Evolutionary conservation across 495 filamentous ascomycete species (phyloP).

Genomic region (Pseudotulostoma volvatum): DNA sequence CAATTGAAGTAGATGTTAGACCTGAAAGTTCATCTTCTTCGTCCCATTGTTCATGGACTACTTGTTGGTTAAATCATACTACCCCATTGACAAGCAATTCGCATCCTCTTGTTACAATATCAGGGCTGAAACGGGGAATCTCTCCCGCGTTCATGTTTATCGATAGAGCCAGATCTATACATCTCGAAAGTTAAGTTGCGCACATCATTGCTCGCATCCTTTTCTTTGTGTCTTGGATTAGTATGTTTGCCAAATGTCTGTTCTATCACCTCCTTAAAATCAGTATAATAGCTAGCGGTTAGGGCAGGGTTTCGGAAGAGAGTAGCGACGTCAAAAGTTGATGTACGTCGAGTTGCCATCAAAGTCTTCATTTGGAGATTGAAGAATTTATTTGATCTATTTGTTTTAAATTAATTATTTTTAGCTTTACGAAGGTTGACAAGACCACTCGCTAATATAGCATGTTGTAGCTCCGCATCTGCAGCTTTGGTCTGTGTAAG

Average conservation of each 20-base stretch:
- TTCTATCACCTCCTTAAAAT: neutral
- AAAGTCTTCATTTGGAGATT: conserved; percentile 2
- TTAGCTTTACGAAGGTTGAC: neutral
- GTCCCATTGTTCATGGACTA: too few relatives aligned
- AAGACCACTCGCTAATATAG: conserved; percentile 6
- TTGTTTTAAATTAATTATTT: conserved; percentile 2
- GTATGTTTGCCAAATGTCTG: neutral
- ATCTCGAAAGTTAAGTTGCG: too few relatives aligned
- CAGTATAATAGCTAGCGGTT: neutral
- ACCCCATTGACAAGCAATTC: too few relatives aligned
- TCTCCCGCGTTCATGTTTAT: too few relatives aligned
- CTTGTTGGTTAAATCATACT: too few relatives aligned
- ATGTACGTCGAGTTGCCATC: neutral
- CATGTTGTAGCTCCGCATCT: conserved; percentile 1
- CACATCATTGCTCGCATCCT: neutral
- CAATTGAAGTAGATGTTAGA: too few relatives aligned
- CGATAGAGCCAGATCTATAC: too few relatives aligned
- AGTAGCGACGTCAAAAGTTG: neutral
- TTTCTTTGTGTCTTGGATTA: neutral
- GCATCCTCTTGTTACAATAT: too few relatives aligned
- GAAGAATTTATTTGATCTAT: conserved; percentile 3
- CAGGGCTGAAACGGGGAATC: too few relatives aligned
- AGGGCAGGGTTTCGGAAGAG: neutral
- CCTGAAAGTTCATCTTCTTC: too few relatives aligned
- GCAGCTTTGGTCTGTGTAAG: conserved; percentile 5